These are phyloP conservation scores for Erysimum cheiri DNA, from an alignment of 441 rosid species.

Conservation along the genomic window DNA sequence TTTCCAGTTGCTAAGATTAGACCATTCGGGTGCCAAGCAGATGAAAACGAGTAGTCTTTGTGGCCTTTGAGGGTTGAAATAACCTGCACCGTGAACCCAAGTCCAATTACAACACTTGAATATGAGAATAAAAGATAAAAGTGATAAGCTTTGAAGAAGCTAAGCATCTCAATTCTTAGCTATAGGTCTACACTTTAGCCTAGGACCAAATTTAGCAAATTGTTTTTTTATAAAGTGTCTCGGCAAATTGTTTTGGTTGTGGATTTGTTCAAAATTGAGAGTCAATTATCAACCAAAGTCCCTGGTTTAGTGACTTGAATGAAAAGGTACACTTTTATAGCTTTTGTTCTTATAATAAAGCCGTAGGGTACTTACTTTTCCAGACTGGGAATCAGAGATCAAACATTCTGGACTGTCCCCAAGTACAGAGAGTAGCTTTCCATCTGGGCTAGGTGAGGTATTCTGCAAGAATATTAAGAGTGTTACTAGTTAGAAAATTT, in stretches of 20 bases:
- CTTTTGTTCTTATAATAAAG: constrained; percentile 9
- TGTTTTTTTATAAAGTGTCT: too few relatives aligned
- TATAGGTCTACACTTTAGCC: not conserved
- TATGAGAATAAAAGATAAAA: not conserved
- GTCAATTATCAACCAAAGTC: not conserved
- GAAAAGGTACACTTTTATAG: not conserved
- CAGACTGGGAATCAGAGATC: constrained; percentile 62
- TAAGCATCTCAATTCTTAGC: not conserved
- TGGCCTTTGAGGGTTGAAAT: constrained; percentile 56
- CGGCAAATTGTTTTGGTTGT: not conserved
- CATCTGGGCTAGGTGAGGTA: constrained; percentile 56
- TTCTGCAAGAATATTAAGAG: constrained; percentile 43
- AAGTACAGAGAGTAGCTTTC: constrained; percentile 57
- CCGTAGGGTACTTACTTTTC: constrained; percentile 42
- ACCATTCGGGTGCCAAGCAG: constrained; percentile 72
- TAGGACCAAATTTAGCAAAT: not conserved
- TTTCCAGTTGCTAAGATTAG: constrained; percentile 62
- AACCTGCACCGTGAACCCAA: constrained; percentile 11
- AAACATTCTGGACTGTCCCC: constrained; percentile 62
- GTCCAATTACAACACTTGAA: not conserved
- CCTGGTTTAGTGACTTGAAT: not conserved
- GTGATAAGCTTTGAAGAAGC: constrained; percentile 8
- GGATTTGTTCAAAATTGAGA: not conserved
- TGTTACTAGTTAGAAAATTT: not conserved
- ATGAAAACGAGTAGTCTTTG: constrained; percentile 63